Evolutionary conservation across 139 green algal genomes (phyloP).

Genomic region (Chlamydomonas schloesseri): DNA sequence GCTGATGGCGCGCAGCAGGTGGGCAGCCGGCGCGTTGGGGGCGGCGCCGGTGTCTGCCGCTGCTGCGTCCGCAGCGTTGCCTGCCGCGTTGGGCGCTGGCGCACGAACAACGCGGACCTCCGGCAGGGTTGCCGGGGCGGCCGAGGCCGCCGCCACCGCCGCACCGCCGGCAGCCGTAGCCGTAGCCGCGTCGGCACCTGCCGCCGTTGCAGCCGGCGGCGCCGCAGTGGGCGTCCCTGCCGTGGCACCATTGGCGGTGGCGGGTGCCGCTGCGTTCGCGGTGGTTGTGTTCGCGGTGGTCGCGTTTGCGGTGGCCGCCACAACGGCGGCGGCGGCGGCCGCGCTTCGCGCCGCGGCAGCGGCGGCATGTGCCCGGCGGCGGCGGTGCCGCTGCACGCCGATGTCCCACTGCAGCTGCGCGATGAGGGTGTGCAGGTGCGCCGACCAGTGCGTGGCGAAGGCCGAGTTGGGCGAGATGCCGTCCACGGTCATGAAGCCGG

Average conservation of each 20-base stretch:
- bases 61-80: not conserved
- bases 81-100: not conserved
- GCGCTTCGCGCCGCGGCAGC: constrained; percentile 39
- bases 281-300: not conserved
- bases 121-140: too few relatives aligned
- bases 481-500: too few relatives aligned
- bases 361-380: constrained; percentile 35
- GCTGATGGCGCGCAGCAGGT: constrained; percentile 12
- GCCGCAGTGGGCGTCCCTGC: too few relatives aligned
- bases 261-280: not conserved
- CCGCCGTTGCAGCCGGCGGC: too few relatives aligned
- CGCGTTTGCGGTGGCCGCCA: not conserved
- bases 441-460: constrained; percentile 51
- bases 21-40: not conserved
- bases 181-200: too few relatives aligned
- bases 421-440: constrained; percentile 60
- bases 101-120: not conserved
- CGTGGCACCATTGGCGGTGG: too few relatives aligned
- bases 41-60: not conserved
- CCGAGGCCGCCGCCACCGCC: too few relatives aligned
- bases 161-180: too few relatives aligned
- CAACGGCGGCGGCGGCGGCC: not conserved
- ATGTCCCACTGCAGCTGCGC: constrained; percentile 69
- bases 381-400: constrained; percentile 58
- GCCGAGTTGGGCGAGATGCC: not conserved